A percentile compares a stretch with the other conserved stretches of the same genome.
Evolutionary conservation across 2,329 filamentous ascomycete genomes (phyloP).

Genomic region (Cryphonectria nitschkei): DNA sequence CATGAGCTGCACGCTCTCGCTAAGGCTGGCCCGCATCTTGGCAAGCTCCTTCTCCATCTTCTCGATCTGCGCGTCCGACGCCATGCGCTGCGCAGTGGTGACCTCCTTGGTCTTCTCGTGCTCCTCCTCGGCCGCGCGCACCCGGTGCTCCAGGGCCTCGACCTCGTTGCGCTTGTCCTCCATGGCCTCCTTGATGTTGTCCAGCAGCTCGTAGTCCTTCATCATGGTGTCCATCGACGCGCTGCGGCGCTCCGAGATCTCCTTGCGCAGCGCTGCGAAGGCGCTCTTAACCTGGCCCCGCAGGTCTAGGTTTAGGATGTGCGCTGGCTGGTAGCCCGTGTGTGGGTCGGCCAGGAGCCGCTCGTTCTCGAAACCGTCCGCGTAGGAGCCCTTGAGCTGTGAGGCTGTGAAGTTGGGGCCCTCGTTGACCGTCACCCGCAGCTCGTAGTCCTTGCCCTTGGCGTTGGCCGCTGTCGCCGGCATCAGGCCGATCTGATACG

Average conservation of each 20-base stretch:
- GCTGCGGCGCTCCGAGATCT: constrained; percentile 87
- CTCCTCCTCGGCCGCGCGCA: constrained; percentile 87
- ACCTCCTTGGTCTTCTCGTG: constrained; percentile 91
- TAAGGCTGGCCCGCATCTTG: constrained; percentile 82
- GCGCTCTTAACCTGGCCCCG: constrained; percentile 79
- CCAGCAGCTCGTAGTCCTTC: constrained; percentile 90
- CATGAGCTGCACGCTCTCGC: constrained; percentile 86
- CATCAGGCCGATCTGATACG: constrained; percentile 91
- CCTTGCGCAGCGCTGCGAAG: constrained; percentile 79
- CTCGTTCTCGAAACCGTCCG: constrained; percentile 59
- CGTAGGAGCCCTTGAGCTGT: constrained; percentile 51
- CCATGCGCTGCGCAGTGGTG: constrained; percentile 84
- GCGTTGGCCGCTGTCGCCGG: constrained; percentile 84
- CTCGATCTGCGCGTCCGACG: constrained; percentile 91
- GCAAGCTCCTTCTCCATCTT: constrained; percentile 99
- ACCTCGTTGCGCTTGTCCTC: constrained; percentile 94
- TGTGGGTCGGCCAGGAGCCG: constrained; percentile 79
- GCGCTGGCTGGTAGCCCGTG: constrained; percentile 86
- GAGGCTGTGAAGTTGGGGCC: constrained; percentile 75
- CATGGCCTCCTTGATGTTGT: constrained; percentile 94
- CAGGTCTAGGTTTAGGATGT: constrained; percentile 87
- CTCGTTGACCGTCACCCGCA: constrained; percentile 80
- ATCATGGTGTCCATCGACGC: constrained; percentile 86
- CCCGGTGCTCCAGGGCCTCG: constrained; percentile 85
- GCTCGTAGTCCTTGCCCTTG: constrained; percentile 82